phyloP scores from a whole-genome alignment of 148 eudicot genomes.

The Camellia granthamiana region DNA sequence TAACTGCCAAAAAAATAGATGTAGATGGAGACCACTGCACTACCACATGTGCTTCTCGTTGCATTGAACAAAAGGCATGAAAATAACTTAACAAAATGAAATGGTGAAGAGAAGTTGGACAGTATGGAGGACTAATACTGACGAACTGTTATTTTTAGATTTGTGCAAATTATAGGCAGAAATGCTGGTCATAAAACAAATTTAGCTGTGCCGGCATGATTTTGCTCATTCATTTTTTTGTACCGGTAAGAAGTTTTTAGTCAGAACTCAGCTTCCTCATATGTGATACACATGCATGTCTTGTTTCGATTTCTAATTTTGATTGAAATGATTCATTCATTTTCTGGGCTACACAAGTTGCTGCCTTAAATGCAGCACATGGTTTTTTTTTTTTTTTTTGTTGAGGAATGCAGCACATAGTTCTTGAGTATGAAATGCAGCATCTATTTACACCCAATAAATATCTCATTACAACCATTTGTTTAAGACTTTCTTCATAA shows the following conservation, averaged over 20 bases:
- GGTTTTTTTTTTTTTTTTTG: too few species aligned
- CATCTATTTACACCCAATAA: too few species aligned
- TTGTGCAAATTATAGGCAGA: background rate
- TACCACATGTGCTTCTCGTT: background rate
- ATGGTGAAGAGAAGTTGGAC: background rate
- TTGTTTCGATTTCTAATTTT: background rate
- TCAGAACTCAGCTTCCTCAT: background rate
- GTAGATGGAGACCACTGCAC: background rate
- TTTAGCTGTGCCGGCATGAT: background rate
- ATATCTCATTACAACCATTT: too few species aligned
- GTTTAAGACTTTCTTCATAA: too few species aligned
- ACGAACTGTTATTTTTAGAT: background rate
- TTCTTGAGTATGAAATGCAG: too few species aligned
- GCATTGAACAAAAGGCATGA: background rate
- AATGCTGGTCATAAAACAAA: background rate
- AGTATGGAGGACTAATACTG: background rate
- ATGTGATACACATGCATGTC: background rate
- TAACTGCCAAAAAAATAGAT: too few species aligned
- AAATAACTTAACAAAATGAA: background rate
- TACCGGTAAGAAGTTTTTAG: background rate
- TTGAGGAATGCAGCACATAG: too few species aligned
- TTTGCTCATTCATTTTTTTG: background rate
- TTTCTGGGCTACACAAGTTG: background rate
- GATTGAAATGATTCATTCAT: too few species aligned
- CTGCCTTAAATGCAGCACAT: background rate